Base-by-base conservation (phyloP, 805 yeast genomes). In the Barnettozyma siamensis region DNA sequence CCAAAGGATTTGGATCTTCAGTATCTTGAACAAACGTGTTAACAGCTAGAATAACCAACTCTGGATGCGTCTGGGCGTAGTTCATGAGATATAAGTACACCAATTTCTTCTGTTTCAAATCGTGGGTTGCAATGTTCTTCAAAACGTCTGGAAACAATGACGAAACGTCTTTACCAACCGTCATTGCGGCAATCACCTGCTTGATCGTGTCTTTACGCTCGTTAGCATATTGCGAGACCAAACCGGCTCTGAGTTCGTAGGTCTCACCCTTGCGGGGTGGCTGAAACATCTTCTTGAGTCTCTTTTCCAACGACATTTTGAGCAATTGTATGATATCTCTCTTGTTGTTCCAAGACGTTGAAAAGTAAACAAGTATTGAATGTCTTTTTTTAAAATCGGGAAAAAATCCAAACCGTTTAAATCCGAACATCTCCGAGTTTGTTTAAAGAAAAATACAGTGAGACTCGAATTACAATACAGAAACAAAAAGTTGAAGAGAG, bases 121-220 rank as follows among this genome's bases (percentile, higher is more conserved):
- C 99, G 57, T 85, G 91, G 1, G 99, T 93, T 41, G 99, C 97
- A 52, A 93, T 84, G 65, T 93, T 93, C 66, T 93, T 94, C 61
- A 93, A 70, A 21, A 93, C 94, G 62, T 93, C 98, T 2, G 99
- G 99, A 54, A 93, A 93, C 41, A 93, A 69, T 2, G 94, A 78
- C 16, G 95, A 85, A 19, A 93, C 98, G 62, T 93, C 99, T 59
- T 93, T 93, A 10, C 98, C 98, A 24, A 88, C 77, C 0, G 99
- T 93, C 99, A 93, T 93, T 45, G 96, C 98, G 43, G 93, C 94
- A 58, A 93, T 93, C 17, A 94, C 96, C 45, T 96, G 76, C 65
- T 91, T 95, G 51, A 93, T 93, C 15, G 99, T 95, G 62, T 93
- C 99, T 60, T 93, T 93, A 45, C 96, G 75, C 57, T 94, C 98